Conservation (phyloP, 257 asterid species). For the Rauvolfia tetraphylla region DNA sequence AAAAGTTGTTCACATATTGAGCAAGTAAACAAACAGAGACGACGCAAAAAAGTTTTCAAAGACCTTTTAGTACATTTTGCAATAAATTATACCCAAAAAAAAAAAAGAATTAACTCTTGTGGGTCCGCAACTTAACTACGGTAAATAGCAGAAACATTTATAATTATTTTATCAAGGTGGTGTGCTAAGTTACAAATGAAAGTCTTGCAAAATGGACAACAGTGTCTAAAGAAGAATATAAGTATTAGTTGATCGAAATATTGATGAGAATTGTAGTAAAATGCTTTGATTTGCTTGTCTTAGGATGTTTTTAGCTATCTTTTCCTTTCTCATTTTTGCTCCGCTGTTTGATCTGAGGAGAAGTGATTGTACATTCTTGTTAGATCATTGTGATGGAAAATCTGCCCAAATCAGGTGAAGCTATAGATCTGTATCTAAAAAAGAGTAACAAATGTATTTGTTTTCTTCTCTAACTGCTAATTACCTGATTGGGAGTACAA, state of each 20-base stretch:
- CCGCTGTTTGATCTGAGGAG: not conserved
- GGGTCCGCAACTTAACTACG: not conserved
- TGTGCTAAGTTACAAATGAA: not conserved
- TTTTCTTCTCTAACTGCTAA: not conserved
- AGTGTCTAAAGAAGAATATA: not conserved
- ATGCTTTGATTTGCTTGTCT: not conserved
- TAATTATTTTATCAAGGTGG: not conserved
- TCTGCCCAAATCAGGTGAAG: constrained; percentile 3
- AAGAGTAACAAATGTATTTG: no score
- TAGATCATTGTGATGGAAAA: not conserved
- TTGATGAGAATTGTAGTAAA: not conserved
- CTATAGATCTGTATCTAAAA: not conserved
- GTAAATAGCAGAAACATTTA: not conserved
- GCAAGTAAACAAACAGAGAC: not conserved
- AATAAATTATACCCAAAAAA: not conserved
- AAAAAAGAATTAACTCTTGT: not conserved
- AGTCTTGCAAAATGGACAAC: not conserved
- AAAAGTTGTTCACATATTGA: not conserved
- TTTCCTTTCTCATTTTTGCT: not conserved
- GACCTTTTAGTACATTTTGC: not conserved
- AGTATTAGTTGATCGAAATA: not conserved
- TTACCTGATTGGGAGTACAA: not conserved
- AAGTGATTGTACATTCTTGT: not conserved
- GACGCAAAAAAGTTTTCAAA: not conserved
- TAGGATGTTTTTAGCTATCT: no score